Base-by-base conservation (phyloP, 129 eudicot species). In the sunflower (Helianthus annuus) region DNA sequence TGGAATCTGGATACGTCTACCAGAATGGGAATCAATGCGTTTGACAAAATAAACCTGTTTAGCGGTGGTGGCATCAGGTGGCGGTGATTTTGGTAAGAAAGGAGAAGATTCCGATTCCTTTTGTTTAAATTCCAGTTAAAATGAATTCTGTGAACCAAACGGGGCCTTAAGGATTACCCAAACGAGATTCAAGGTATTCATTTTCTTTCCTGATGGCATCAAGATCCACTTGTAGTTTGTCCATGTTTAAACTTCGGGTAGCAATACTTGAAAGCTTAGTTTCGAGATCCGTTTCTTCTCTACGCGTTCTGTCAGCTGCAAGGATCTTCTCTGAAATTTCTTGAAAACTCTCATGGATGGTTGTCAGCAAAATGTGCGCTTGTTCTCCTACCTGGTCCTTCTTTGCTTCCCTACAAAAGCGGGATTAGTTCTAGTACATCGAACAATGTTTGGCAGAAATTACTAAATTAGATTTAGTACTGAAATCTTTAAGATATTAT, bases 321-420 rank as follows among this genome's bases (percentile, higher is more conserved):
- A 91, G 87, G 60, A 85, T 78, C 48, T 84, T 80, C 69, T 80
- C 96, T 16, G 90, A 71, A 22, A 86, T 82, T 75, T 83, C 85
- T 73, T 80, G 81, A 34, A 88, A 91, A 79, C 82, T 81, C 59
- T 85, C 97, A n/a, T 87, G 97, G 82, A 91, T 91, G 59, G 68
- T 38, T 0, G 85, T 82, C 40, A 91, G 83, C 55, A 85, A 73
- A 70, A 66, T 74, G 72, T 91, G 83, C 73, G 88, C 90, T 82
- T 86, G 88, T 48, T 75, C 85, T 49, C 82, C 92, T 10, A 76
- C 88, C 40, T 80, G 80, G 59, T 88, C 88, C 73, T 82, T 91
- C 75, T 84, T 91, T 73, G 88, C 86, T 68, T 85, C 97, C 89
- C 97, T 91, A 42, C 46, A 75, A 10, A 65, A 55, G 11, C 22